Conservation (phyloP, 176 grass and related monocot genomes). For the Ensete ventricosum region DNA sequence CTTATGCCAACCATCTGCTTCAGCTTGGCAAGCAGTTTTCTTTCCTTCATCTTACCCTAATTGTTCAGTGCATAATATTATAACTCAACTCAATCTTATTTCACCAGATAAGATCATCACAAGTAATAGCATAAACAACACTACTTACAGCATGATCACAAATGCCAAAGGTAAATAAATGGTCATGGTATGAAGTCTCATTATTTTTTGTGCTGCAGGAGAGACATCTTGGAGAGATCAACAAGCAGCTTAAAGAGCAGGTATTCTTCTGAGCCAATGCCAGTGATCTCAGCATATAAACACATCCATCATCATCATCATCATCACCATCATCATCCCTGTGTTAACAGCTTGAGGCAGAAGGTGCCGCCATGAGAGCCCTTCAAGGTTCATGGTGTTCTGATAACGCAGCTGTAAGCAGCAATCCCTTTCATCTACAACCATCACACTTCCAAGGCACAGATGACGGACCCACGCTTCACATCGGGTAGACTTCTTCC, state of each 20-base stretch:
- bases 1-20: too few relatives aligned
- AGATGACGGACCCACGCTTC: constrained; percentile 72
- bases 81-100: too few relatives aligned
- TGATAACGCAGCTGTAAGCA: constrained; percentile 19
- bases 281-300: too few relatives aligned
- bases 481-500: constrained; percentile 50
- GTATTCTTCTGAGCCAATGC: constrained; percentile 10
- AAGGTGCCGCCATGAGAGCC: constrained; percentile 52
- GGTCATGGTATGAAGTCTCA: too few relatives aligned
- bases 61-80: too few relatives aligned
- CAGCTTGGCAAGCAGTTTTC: too few relatives aligned
- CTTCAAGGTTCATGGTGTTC: constrained; percentile 61
- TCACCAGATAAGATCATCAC: too few relatives aligned
- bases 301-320: too few relatives aligned
- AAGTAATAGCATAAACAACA: too few relatives aligned
- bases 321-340: not conserved
- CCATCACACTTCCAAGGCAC: constrained; percentile 34
- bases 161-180: too few relatives aligned
- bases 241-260: constrained; percentile 82
- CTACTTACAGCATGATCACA: too few relatives aligned
- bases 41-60: too few relatives aligned
- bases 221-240: constrained; percentile 77
- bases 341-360: constrained; percentile 36
- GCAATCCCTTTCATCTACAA: constrained; percentile 43
- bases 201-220: constrained; percentile 37